Percentiles rank a stretch among this genome's conserved stretches.
Conservation (phyloP, 306 rosid species). For the Potentilla sterilis region DNA sequence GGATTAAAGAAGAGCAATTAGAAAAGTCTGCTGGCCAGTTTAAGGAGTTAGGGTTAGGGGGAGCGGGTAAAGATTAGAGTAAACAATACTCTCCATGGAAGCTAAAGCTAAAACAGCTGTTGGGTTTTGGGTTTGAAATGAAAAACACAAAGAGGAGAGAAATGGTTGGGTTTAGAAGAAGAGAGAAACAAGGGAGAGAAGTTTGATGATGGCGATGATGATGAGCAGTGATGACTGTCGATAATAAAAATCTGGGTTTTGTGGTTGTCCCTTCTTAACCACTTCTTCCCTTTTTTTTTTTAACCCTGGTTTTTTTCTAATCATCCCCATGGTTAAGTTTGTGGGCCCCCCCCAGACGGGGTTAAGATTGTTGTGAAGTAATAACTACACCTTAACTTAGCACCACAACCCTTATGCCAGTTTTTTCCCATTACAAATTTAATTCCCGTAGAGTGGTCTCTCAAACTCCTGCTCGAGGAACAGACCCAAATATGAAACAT, state of each 20-base stretch:
- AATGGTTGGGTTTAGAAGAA: conserved; percentile 5
- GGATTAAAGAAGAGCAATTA: background rate
- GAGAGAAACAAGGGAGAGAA: conserved; percentile 1
- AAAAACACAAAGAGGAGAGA: background rate
- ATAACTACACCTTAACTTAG: conserved; percentile 59
- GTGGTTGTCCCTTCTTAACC: conserved; percentile 88
- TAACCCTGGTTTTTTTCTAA: conserved; percentile 75
- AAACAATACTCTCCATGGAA: conserved; percentile 33
- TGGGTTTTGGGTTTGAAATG: background rate
- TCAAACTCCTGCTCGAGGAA: background rate
- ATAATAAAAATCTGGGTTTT: conserved; percentile 67
- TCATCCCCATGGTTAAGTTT: conserved; percentile 70
- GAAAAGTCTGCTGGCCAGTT: conserved; percentile 11
- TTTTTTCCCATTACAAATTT: background rate
- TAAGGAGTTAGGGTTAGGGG: conserved; percentile 40
- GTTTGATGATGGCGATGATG: conserved; percentile 35
- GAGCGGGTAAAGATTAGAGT: conserved; percentile 27
- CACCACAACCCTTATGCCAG: background rate
- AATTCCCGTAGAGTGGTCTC: background rate
- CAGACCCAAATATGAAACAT: too few relatives aligned
- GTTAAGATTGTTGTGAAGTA: conserved; percentile 52
- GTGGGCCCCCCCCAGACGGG: conserved; percentile 60
- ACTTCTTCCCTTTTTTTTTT: conserved; percentile 45
- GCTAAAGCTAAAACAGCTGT: background rate
- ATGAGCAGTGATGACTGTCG: conserved; percentile 65